Conservation (phyloP, 345 rosid species). For the Mangifera indica region DNA sequence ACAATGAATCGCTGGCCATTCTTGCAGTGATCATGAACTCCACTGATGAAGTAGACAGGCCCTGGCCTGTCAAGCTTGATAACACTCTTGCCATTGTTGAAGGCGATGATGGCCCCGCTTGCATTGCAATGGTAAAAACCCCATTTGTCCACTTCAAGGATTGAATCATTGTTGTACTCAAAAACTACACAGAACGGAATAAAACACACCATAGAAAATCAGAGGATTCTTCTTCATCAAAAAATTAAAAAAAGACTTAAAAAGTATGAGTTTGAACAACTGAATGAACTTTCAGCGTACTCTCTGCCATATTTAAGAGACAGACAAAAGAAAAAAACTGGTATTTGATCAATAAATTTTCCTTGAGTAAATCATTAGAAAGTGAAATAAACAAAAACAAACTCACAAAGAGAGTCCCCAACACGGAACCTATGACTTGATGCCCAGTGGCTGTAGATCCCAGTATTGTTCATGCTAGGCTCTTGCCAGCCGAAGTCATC, state of each 20-base stretch:
- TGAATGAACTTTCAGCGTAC: too few relatives aligned
- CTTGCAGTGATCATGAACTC: constrained; percentile 52
- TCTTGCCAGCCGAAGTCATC: constrained; percentile 61
- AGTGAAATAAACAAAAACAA: neutral
- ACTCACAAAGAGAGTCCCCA: constrained; percentile 68
- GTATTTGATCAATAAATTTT: too few relatives aligned
- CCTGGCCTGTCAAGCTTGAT: constrained; percentile 66
- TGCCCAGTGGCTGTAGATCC: constrained; percentile 63
- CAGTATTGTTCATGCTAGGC: constrained; percentile 43
- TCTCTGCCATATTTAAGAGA: too few relatives aligned
- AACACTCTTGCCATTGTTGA: constrained; percentile 61
- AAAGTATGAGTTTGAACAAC: too few relatives aligned
- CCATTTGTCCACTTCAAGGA: constrained; percentile 70
- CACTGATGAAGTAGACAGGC: constrained; percentile 75
- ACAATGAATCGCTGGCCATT: constrained; percentile 67
- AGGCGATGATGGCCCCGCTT: constrained; percentile 38
- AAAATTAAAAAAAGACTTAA: too few relatives aligned
- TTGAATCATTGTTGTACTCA: constrained; percentile 71
- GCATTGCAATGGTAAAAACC: constrained; percentile 70
- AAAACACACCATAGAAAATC: neutral
- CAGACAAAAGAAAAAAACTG: too few relatives aligned
- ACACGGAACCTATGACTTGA: constrained; percentile 55
- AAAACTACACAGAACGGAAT: constrained; percentile 35
- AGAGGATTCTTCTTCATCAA: too few relatives aligned
- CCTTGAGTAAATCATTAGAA: too few relatives aligned